Evolutionary conservation across 345 rosid genomes (phyloP), one percentile per base, ranked within the genome.

Genomic region (Salix brachista): DNA sequence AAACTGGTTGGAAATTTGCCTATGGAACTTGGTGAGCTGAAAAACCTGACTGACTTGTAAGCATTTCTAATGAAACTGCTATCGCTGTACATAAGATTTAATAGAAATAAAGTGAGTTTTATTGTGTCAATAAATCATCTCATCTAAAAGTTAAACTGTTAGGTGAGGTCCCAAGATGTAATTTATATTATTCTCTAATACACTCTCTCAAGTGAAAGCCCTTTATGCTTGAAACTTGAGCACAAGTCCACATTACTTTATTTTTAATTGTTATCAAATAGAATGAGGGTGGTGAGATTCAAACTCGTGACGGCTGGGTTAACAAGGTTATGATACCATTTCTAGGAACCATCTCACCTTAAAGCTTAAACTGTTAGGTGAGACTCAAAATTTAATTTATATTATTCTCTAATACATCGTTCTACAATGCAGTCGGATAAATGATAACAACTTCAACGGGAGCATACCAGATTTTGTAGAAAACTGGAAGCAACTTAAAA

Each of bases 361-460:
- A 32, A 4, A 4, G 0, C 0, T 32, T 32, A 32, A 32, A 4
- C 0, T 32, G 5, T 0, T 32, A 32, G 34, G 34, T 32, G 0
- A 32, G 34, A 0, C 34, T 0, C 4, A 32, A 32, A 32, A 32
- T 32, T 0, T 32, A 32, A 32, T 32, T 3, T 32, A 32, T 32
- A 32, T 32, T 32, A 32, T 32, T 32, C 4, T 34, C 0, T 34
- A 34, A 34, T 0, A 34, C 36, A 34, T 75, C n/a, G 5, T 80
- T 80, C 69, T 65, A 69, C 42, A 52, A 67, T 83, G 88, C 91
- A 90, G 94, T 18, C 82, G 90, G 80, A 85, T 90, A 72, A 89
- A 84, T 72, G 94, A 90, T 75, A 90, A 89, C 82, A 86, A 78
- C 67, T 84, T 90, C 80, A 87, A 12, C 21, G 94, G 92, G 78